Base-by-base conservation (phyloP, 139 green algal genomes). In the Bryopsis sp. region DNA sequence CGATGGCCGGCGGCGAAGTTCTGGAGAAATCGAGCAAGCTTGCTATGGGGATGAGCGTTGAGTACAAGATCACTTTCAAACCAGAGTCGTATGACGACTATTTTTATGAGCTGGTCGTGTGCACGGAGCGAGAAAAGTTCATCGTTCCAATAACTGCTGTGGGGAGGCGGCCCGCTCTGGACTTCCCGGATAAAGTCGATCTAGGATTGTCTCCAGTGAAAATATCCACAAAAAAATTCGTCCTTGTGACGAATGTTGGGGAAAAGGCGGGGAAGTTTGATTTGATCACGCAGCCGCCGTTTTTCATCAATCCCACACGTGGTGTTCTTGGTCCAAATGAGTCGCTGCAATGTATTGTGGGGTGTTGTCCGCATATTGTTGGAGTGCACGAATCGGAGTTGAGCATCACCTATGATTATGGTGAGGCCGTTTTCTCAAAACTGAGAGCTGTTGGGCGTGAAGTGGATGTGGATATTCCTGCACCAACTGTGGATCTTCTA, bases 101-200 rank as follows among this genome's bases (percentile, higher is more conserved):
- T 38, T 32, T 46, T 0, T 82, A 72, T 38, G 78, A 92, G 26
- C 66, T 95, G 35, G 61, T 89, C 4, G 78, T 95, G 15, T 81
- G 59, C 46, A 95, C 88, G 1, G 88, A 95, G 67, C 79, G 88
- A 0, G 88, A 95, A 72, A 86, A 86, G 76, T 95, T 90, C 61
- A 28, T 91, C 7, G 83, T 95, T 37, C 88, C 85, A 0, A 48
- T 94, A 24, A 38, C 72, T 19, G 78, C 47, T 47, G 39, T 66
- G 2, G 81, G 85, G 8, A 75, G 73, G 15, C 61, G 70, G 37
- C 67, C 81, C 31, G 82, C 76, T 38, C 79, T 95, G 32, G 81
- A 92, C 67, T 72, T 95, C 28, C 86, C 88, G 11, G 85, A 91
- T 71, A 31, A 63, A 1, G 35, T 95, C 2, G 39, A 78, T 2